These are phyloP conservation scores for Zalaria sp. DNA, from an alignment of 2,329 filamentous ascomycete genomes.

Conservation along the genomic window DNA sequence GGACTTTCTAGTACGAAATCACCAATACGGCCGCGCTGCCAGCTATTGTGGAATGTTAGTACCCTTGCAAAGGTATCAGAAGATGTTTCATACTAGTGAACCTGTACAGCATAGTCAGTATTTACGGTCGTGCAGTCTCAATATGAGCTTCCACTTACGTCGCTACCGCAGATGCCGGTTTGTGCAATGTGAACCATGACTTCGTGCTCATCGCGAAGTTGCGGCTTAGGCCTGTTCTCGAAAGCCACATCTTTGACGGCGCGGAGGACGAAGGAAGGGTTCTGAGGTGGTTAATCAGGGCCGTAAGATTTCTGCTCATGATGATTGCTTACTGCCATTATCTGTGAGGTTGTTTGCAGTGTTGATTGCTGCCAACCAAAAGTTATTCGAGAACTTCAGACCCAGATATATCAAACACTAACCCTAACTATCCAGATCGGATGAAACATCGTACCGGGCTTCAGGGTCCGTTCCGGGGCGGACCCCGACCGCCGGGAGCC, in stretches of 20 bases:
- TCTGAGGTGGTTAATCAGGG: slow-evolving; percentile 31
- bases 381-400: too few species aligned
- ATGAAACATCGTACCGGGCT: too few species aligned
- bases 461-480: too few species aligned
- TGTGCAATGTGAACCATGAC: slow-evolving; percentile 67
- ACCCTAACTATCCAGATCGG: too few species aligned
- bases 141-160: slow-evolving; percentile 35
- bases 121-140: not conserved
- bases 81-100: slow-evolving; percentile 7
- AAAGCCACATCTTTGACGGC: slow-evolving; percentile 56
- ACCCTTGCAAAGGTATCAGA: too few species aligned
- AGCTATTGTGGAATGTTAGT: slow-evolving; percentile 8
- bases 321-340: too few species aligned
- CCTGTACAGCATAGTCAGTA: slow-evolving; percentile 25
- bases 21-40: slow-evolving; percentile 33
- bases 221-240: slow-evolving; percentile 59
- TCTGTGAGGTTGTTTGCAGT: too few species aligned
- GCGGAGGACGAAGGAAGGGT: slow-evolving; percentile 71
- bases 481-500: too few species aligned
- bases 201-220: slow-evolving; percentile 48
- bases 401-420: too few species aligned
- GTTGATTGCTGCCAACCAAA: too few species aligned
- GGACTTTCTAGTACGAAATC: slow-evolving; percentile 31
- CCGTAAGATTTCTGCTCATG: not conserved
- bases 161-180: slow-evolving; percentile 76